Evolutionary conservation across 352 stramenopile species (phyloP).

Genomic region (Globisporangium canariense): DNA sequence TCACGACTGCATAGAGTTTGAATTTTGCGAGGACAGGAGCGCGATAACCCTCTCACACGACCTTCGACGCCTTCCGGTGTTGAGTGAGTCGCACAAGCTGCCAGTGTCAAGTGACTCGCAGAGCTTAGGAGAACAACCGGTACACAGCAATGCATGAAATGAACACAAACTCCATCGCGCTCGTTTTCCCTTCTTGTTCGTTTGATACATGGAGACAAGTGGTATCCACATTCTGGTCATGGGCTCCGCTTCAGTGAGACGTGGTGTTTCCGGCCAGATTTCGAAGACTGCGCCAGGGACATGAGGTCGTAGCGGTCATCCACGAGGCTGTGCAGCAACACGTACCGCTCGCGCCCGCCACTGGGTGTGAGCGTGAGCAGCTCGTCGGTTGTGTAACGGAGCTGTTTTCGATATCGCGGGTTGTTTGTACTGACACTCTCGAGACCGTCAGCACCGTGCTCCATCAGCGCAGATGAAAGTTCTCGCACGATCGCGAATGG

Average conservation of each 20-base stretch:
- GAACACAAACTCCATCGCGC: neutral
- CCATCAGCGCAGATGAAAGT: constrained; percentile 81
- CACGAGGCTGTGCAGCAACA: constrained; percentile 78
- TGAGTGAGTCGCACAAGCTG: no score
- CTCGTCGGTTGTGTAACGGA: constrained; percentile 79
- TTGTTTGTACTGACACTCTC: constrained; percentile 56
- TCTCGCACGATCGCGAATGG: constrained; percentile 77
- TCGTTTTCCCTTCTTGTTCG: neutral
- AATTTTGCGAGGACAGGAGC: neutral
- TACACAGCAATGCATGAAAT: neutral
- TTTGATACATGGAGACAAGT: constrained; percentile 3
- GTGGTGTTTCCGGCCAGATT: constrained; percentile 29
- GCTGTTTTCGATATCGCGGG: constrained; percentile 77
- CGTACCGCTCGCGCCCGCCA: constrained; percentile 63
- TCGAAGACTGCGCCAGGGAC: constrained; percentile 57
- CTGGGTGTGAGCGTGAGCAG: constrained; percentile 52
- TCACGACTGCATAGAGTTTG: constrained; percentile 16
- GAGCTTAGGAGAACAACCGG: neutral
- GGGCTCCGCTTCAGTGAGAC: constrained; percentile 13
- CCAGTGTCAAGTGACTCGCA: neutral
- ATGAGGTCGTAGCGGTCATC: constrained; percentile 88
- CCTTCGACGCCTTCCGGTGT: neutral
- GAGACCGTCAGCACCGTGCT: constrained; percentile 47
- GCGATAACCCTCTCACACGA: neutral
- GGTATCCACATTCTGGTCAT: constrained; percentile 3